A percentile compares a stretch with the other conserved stretches of the same genome.
These are phyloP conservation scores for Podaxis carcinomalis DNA, from an alignment of 768 basidiomycete genomes.

Conservation along the genomic window DNA sequence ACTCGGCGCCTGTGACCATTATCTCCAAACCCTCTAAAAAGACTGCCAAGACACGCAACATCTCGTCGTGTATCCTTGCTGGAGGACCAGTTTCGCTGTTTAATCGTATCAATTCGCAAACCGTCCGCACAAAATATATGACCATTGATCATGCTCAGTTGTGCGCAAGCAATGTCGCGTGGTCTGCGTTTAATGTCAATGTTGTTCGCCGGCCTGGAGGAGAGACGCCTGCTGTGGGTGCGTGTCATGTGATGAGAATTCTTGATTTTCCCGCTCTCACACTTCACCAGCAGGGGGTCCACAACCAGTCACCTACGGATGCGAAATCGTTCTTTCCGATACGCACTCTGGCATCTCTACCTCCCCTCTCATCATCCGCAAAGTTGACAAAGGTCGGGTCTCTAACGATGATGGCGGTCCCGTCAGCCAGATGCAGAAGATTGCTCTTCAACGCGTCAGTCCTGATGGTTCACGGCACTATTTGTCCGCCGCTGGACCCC, in stretches of 20 bases:
- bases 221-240: slow-evolving; percentile 54
- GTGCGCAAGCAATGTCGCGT: slow-evolving; percentile 85
- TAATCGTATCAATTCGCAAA: slow-evolving; percentile 95
- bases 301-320: slow-evolving; percentile 88
- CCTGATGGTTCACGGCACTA: slow-evolving; percentile 83
- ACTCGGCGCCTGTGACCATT: slow-evolving; percentile 89
- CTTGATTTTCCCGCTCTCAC: slow-evolving; percentile 29
- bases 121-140: slow-evolving; percentile 97
- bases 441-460: slow-evolving; percentile 83
- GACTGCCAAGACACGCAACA: slow-evolving; percentile 92
- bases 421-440: slow-evolving; percentile 96
- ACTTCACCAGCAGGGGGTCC: slow-evolving; percentile 51
- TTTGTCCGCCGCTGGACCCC: slow-evolving; percentile 82
- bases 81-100: slow-evolving; percentile 90
- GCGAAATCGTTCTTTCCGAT: slow-evolving; percentile 82
- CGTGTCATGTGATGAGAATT: slow-evolving; percentile 53
- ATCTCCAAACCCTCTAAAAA: slow-evolving; percentile 98
- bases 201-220: slow-evolving; percentile 76
- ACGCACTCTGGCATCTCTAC: slow-evolving; percentile 82
- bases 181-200: slow-evolving; percentile 94
- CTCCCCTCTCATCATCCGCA: slow-evolving; percentile 82
- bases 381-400: slow-evolving; percentile 88
- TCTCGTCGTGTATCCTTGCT: slow-evolving; percentile 84
- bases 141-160: slow-evolving; percentile 80
- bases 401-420: slow-evolving; percentile 88